phyloP scores from a whole-genome alignment of 208 protist species.

The Trypanosoma mega region DNA sequence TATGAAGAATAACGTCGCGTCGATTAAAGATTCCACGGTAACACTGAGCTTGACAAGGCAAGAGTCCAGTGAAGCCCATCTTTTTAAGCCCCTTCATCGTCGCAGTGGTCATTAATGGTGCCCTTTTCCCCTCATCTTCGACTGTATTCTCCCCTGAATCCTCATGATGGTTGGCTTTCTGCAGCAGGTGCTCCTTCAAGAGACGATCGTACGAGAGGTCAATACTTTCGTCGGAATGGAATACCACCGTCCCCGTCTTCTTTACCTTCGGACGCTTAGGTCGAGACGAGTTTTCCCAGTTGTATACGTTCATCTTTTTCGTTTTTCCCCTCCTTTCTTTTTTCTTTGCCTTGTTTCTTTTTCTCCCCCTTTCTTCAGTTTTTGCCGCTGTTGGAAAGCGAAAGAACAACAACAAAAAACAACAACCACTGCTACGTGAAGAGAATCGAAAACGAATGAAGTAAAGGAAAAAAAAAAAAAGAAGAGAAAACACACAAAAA shows the following conservation, averaged over 20 bases:
- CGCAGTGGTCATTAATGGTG: conserved; percentile 62
- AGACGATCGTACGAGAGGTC: conserved; percentile 73
- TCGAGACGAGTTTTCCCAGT: conserved; percentile 66
- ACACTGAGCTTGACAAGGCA: conserved; percentile 86
- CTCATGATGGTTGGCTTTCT: conserved; percentile 23
- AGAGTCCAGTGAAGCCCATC: conserved; percentile 60
- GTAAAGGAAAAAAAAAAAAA: conserved; percentile 14
- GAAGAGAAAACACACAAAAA: too few relatives aligned
- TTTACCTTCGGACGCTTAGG: conserved; percentile 66
- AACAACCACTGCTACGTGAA: conserved; percentile 3
- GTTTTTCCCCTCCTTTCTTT: too few relatives aligned
- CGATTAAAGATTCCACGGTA: conserved; percentile 85
- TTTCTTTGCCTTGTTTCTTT: too few relatives aligned
- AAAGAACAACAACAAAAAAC: too few relatives aligned
- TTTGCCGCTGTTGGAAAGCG: too few relatives aligned
- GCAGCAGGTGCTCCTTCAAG: conserved; percentile 47
- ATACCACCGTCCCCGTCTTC: conserved; percentile 84
- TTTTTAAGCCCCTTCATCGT: conserved; percentile 47
- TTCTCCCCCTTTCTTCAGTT: too few relatives aligned
- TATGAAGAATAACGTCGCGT: conserved; percentile 91
- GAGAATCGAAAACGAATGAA: conserved; percentile 8
- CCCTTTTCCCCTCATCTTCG: conserved; percentile 24
- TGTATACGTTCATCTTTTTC: conserved; percentile 50
- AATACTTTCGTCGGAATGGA: conserved; percentile 67
- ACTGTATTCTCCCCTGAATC: conserved; percentile 12